phyloP scores from a whole-genome alignment of 2,329 filamentous ascomycete genomes.

The Penicillium brasilianum region DNA sequence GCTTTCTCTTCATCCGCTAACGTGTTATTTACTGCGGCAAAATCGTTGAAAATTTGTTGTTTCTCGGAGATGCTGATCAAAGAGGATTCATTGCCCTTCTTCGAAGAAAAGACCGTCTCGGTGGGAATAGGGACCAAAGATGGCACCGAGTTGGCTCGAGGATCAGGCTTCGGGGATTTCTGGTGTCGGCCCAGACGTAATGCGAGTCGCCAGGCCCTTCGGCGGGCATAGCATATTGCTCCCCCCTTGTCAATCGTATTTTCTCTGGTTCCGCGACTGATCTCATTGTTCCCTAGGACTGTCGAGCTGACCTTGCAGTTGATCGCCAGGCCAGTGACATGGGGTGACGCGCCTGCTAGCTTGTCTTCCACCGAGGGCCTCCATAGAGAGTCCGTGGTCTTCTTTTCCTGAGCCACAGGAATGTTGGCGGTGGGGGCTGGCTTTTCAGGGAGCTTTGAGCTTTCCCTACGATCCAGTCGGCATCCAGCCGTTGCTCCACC shows the following conservation, averaged over 20 bases:
- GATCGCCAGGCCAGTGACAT: slow-evolving; percentile 37
- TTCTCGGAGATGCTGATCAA: slow-evolving; percentile 43
- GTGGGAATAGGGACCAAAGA: slow-evolving; percentile 36
- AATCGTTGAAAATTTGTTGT: slow-evolving; percentile 36
- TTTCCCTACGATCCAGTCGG: slow-evolving; percentile 38
- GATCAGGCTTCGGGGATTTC: slow-evolving; percentile 38
- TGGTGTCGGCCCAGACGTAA: slow-evolving; percentile 40
- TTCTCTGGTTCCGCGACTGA: slow-evolving; percentile 21
- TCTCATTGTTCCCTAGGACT: slow-evolving; percentile 35
- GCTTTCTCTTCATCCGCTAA: slow-evolving; percentile 41
- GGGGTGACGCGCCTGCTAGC: slow-evolving; percentile 34
- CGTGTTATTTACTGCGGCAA: not conserved
- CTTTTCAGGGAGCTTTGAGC: slow-evolving; percentile 36
- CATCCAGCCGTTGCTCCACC: slow-evolving; percentile 34
- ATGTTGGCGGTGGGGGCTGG: slow-evolving; percentile 44
- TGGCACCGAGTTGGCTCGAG: slow-evolving; percentile 35
- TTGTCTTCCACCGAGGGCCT: slow-evolving; percentile 33
- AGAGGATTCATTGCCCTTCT: slow-evolving; percentile 43
- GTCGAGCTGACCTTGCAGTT: slow-evolving; percentile 32
- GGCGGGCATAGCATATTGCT: slow-evolving; percentile 42
- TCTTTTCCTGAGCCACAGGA: slow-evolving; percentile 39
- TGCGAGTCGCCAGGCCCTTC: slow-evolving; percentile 41
- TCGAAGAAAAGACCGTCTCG: slow-evolving; percentile 32
- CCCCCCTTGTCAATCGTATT: slow-evolving; percentile 40
- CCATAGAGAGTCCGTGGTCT: slow-evolving; percentile 28